Evolutionary conservation across 2,329 filamentous ascomycete species (phyloP), one percentile per base, ranked within the genome.

Genomic region (Penicillium sumatraense): DNA sequence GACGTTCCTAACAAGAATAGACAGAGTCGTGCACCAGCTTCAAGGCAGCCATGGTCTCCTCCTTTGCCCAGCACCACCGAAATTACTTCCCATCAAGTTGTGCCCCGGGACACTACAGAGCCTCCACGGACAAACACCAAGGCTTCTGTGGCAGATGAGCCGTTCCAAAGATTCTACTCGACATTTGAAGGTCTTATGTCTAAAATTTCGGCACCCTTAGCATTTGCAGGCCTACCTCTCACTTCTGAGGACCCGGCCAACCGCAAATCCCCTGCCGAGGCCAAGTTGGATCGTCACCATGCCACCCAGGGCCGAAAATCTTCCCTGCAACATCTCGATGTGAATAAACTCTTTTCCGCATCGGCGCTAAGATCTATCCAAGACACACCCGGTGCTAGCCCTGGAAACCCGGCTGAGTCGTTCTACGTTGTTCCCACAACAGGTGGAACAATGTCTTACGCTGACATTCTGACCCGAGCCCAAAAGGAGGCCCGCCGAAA

Each of bases 371-470:
- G 88, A 49, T 91, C 93, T 1, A 82, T 96, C 38, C 83, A 86
- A 18, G 87, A 90, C 53, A 87, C 88, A 44, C 74, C 77, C 26
- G 86, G 85, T 0, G 81, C 82, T 14, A 70, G 75, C n/a, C 75
- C 78, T 11, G 84, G 82, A 55, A 89, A 90, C 65, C 59, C 75
- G 3, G 79, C 80, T 6, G 83, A 85, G 61, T 95, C 90, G 8
- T 99, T 99, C 77, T 98, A 97, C 71, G 89, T 98, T 1, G 95
- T 99, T 1, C 95, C 93, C 3, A 90, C 90, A 0, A 91, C 90
- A 16, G 93, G 95, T 5, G 92, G 93, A 60, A 97, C 92, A 2
- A 89, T 93, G 57, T 95, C 92, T 0, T 99, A 98, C 69, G 93
- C 95, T 41, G 92, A 89, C 59, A 97, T 99, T 49, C 79, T 96